phyloP scores from a whole-genome alignment of 331 rosid species.

The Phaseolus coccineus region DNA sequence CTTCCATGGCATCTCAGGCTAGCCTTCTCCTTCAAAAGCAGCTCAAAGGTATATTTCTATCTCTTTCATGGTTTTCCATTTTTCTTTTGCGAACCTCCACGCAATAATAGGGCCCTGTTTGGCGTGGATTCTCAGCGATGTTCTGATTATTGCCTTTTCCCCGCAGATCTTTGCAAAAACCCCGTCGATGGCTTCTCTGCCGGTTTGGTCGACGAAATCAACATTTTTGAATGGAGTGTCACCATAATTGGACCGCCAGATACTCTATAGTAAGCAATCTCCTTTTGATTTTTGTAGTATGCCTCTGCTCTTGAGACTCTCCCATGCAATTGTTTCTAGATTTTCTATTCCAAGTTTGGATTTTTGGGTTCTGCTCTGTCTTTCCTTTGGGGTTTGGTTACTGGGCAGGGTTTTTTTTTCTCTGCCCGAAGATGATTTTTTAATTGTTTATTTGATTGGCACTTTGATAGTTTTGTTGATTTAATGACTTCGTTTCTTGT shows the following conservation, averaged over 20 bases:
- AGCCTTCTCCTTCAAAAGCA: constrained; percentile 91
- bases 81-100: neutral
- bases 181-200: constrained; percentile 99
- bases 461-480: neutral
- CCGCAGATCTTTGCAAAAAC: constrained; percentile 92
- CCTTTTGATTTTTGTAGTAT: neutral
- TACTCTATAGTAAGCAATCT: constrained; percentile 81
- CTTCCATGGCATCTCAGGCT: constrained; percentile 69
- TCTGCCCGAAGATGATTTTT: neutral
- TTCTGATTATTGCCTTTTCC: constrained; percentile 38
- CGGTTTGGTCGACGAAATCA: constrained; percentile 88
- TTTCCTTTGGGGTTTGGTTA: neutral
- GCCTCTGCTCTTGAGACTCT: neutral
- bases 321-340: neutral
- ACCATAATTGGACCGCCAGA: constrained; percentile 99
- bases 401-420: neutral
- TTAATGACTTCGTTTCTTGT: neutral
- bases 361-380: constrained; percentile 27
- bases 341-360: constrained; percentile 40
- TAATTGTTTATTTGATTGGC: constrained; percentile 6
- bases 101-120: neutral
- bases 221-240: constrained; percentile 98
- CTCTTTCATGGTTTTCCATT: neutral
- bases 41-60: constrained; percentile 63
- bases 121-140: constrained; percentile 41